These are phyloP conservation scores for Solanum pennellii DNA, from an alignment of 257 asterid species.

Conservation along the genomic window DNA sequence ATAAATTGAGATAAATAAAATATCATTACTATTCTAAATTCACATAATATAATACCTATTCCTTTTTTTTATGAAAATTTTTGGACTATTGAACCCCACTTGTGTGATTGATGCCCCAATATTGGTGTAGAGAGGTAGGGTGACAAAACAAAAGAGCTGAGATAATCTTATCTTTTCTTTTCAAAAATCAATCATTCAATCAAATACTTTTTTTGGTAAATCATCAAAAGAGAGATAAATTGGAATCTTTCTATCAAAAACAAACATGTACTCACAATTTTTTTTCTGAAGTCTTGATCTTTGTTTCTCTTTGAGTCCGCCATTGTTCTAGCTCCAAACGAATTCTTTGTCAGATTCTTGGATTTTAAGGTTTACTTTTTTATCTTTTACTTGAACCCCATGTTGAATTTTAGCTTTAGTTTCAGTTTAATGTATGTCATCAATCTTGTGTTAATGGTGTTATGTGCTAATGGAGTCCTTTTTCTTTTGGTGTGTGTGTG, in stretches of 20 bases:
- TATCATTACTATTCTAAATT: too few relatives aligned
- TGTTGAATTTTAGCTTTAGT: background rate
- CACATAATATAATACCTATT: too few relatives aligned
- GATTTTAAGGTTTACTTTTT: background rate
- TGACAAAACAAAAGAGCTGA: background rate
- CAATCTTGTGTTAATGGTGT: background rate
- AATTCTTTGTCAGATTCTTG: background rate
- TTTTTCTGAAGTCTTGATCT: constrained; percentile 14
- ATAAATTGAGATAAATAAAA: too few relatives aligned
- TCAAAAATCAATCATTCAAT: constrained; percentile 7
- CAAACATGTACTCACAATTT: constrained; percentile 1
- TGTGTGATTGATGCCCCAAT: background rate
- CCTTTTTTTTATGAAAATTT: too few relatives aligned
- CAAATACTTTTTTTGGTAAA: constrained; percentile 6
- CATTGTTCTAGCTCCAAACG: background rate
- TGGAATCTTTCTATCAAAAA: background rate
- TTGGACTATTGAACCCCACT: background rate
- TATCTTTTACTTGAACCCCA: background rate
- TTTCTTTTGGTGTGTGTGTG: background rate
- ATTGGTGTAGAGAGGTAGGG: background rate
- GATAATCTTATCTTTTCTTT: background rate
- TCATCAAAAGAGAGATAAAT: background rate
- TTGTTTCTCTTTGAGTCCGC: constrained; percentile 13
- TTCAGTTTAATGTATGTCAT: background rate
- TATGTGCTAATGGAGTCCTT: background rate